These are phyloP conservation scores for Arthroderma sp. DNA, from an alignment of 2,329 filamentous ascomycete species.

Conservation along the genomic window DNA sequence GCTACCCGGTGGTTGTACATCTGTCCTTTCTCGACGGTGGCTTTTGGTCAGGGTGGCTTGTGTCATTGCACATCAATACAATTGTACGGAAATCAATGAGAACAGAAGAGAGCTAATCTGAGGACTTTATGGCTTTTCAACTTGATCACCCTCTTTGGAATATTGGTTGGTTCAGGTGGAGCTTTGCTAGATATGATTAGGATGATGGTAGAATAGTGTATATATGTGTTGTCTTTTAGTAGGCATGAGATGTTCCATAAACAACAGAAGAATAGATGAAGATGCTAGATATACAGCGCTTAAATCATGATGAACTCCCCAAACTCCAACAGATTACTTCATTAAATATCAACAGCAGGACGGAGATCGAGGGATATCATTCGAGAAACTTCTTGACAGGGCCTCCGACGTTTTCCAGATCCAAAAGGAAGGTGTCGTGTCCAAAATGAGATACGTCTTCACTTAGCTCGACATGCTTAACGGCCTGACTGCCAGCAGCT, in stretches of 20 bases:
- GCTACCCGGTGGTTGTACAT: not conserved
- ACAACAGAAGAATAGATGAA: not conserved
- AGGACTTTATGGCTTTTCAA: constrained; percentile 19
- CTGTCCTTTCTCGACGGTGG: not conserved
- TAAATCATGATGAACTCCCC: not conserved
- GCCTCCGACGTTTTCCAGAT: constrained; percentile 82
- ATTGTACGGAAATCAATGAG: constrained; percentile 33
- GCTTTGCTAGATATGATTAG: not conserved
- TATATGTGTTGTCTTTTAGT: not conserved
- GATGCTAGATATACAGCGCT: not conserved
- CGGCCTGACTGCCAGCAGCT: constrained; percentile 62
- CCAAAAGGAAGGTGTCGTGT: constrained; percentile 89
- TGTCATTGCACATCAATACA: not conserved
- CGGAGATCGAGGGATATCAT: constrained; percentile 26
- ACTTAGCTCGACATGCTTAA: constrained; percentile 81
- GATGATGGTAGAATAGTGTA: not conserved
- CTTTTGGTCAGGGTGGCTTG: not conserved
- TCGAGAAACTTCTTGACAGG: constrained; percentile 67
- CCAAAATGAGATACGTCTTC: constrained; percentile 92
- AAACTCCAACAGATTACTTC: not conserved
- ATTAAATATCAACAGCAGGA: not conserved
- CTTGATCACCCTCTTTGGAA: not conserved
- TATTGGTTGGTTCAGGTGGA: not conserved
- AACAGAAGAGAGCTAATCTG: constrained; percentile 38
- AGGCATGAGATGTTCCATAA: not conserved